These are phyloP conservation scores for Orbilia quercus DNA, from an alignment of 2,329 filamentous ascomycete species.

Conservation along the genomic window DNA sequence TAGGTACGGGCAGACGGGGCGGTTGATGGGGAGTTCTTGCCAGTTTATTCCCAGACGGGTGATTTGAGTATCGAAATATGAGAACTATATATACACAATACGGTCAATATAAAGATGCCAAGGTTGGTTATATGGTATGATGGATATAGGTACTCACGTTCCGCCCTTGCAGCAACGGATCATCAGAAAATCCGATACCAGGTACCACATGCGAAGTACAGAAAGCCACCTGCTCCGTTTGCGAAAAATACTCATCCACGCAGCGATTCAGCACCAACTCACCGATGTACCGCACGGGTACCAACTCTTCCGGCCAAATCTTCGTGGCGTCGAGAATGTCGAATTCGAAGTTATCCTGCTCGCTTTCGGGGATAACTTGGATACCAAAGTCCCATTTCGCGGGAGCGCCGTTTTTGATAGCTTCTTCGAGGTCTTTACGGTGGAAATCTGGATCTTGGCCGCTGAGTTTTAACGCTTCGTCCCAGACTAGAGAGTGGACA, in stretches of 20 bases:
- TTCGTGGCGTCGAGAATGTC: slow-evolving; percentile 88
- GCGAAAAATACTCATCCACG: slow-evolving; percentile 81
- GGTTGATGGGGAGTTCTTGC: slow-evolving; percentile 81
- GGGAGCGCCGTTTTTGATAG: slow-evolving; percentile 76
- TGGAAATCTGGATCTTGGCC: slow-evolving; percentile 85
- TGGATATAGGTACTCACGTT: slow-evolving; percentile 64
- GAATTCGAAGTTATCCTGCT: slow-evolving; percentile 82
- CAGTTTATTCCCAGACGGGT: slow-evolving; percentile 78
- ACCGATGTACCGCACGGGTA: slow-evolving; percentile 81
- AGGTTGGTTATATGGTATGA: too few species aligned
- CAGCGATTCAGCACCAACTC: slow-evolving; percentile 83
- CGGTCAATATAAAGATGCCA: slow-evolving; percentile 64
- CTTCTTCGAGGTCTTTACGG: slow-evolving; percentile 78
- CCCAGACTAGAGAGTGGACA: slow-evolving; percentile 80
- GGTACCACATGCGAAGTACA: slow-evolving; percentile 83
- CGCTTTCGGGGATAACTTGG: slow-evolving; percentile 77
- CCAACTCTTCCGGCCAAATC: slow-evolving; percentile 81
- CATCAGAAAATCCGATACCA: slow-evolving; percentile 80
- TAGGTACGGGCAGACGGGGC: slow-evolving; percentile 78
- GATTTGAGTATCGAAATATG: slow-evolving; percentile 75
- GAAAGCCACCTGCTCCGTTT: slow-evolving; percentile 86
- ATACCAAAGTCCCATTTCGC: slow-evolving; percentile 86
- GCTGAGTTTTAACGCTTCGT: slow-evolving; percentile 79
- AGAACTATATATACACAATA: slow-evolving; percentile 63
- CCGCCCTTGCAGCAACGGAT: slow-evolving; percentile 78